Percentiles rank a stretch among this genome's conserved stretches.
Evolutionary conservation across 331 rosid species (phyloP).

Genomic region (Ulmus americana): DNA sequence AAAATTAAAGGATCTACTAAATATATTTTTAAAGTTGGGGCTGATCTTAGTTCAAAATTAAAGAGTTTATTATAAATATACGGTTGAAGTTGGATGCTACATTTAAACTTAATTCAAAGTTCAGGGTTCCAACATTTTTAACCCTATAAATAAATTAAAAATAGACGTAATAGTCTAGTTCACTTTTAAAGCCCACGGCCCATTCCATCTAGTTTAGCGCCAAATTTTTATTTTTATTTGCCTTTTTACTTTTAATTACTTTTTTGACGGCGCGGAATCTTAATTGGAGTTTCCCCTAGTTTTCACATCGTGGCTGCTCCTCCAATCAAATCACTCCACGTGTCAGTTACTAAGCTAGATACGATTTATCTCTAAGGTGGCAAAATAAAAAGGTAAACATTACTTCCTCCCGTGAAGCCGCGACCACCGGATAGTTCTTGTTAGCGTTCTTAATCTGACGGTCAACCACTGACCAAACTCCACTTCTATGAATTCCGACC

Average conservation of each 20-base stretch:
- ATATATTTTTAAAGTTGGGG: too few species aligned
- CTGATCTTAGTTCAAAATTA: too few species aligned
- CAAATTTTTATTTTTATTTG: conserved; percentile 14
- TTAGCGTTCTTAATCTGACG: conserved; percentile 30
- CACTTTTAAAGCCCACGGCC: too few species aligned
- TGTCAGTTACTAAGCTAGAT: not conserved
- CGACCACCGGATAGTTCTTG: conserved; percentile 17
- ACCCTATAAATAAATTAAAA: too few species aligned
- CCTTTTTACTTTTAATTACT: conserved; percentile 4
- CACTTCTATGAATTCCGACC: conserved; percentile 43
- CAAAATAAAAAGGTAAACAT: not conserved
- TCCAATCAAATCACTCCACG: conserved; percentile 6
- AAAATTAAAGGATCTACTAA: too few species aligned
- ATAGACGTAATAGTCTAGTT: too few species aligned
- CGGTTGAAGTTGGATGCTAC: too few species aligned
- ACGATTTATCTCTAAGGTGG: conserved; percentile 19
- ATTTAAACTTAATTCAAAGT: too few species aligned
- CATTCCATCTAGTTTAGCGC: conserved; percentile 18
- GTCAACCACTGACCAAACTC: conserved; percentile 11
- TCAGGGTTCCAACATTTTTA: too few species aligned
- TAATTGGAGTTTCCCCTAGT: conserved; percentile 7
- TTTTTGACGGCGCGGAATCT: conserved; percentile 29
- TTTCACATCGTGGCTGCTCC: not conserved
- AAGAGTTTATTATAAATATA: too few species aligned
- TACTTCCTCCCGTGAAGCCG: not conserved